Evolutionary conservation across 495 filamentous ascomycete genomes (phyloP).

Genomic region (Neurospora cerealis): DNA sequence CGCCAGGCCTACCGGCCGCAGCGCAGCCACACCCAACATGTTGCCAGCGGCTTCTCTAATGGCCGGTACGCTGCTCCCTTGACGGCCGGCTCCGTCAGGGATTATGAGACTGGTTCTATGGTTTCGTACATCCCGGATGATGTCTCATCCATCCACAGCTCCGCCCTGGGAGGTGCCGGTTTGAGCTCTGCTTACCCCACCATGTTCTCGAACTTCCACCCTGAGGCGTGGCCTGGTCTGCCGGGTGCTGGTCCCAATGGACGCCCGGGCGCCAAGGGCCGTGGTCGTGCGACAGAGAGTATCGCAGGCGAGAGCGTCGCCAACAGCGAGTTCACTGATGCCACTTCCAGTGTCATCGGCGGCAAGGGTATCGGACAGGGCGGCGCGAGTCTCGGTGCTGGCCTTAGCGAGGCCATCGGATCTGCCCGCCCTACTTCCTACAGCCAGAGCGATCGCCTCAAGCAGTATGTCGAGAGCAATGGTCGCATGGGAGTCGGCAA

Average conservation of each 20-base stretch:
- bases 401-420: slow-evolving; percentile 56
- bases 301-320: slow-evolving; percentile 85
- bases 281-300: slow-evolving; percentile 58
- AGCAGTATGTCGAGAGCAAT: slow-evolving; percentile 81
- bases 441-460: slow-evolving; percentile 52
- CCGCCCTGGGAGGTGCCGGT: slow-evolving; percentile 74
- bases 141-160: slow-evolving; percentile 90
- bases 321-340: slow-evolving; percentile 77
- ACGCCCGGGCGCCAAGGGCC: slow-evolving; percentile 39
- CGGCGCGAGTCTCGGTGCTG: slow-evolving; percentile 74
- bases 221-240: slow-evolving; percentile 80
- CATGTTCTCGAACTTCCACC: slow-evolving; percentile 88
- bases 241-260: slow-evolving; percentile 54
- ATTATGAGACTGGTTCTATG: slow-evolving; percentile 82
- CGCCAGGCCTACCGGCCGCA: slow-evolving; percentile 88
- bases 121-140: slow-evolving; percentile 94
- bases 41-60: slow-evolving; percentile 59
- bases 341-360: slow-evolving; percentile 63
- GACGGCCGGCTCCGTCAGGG: slow-evolving; percentile 45
- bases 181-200: slow-evolving; percentile 73
- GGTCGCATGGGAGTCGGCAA: slow-evolving; percentile 49
- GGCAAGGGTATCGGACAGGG: slow-evolving; percentile 55
- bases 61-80: slow-evolving; percentile 30
- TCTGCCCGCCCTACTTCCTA: slow-evolving; percentile 33
- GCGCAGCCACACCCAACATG: slow-evolving; percentile 52